Evolutionary conservation across 2,329 filamentous ascomycete genomes (phyloP), one percentile per base, ranked within the genome.

Genomic region (Rhynchosporium secalis): DNA sequence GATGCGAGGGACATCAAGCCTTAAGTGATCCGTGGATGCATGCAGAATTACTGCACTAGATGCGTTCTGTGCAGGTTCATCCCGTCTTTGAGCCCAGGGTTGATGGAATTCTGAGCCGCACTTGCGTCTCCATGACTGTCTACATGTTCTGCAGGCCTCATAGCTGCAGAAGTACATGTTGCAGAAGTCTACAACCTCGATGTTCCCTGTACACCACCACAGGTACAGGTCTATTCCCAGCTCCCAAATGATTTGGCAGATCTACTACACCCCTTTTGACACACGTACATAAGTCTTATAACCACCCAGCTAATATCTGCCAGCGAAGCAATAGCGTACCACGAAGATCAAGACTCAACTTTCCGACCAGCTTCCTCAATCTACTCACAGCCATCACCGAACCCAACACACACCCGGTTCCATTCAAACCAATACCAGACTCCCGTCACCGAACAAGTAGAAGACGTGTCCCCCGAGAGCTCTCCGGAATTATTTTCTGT

Each of bases 311-410:
- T 70, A 66, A 71, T 65, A 55, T 45, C 48, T 6, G 41, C 36
- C 56, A 68, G 66, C 56, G 64, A 69, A 48, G 33, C 65, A 64
- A 61, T 61, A 48, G 62, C 62, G 61, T 64, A 65, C n/a, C 52
- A 51, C 45, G 28, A 51, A 49, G 62, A 65, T 52, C 60, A 56
- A 59, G 64, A 68, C 62, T 74, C 76, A 40, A 72, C 71, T 58
- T 76, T 75, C 65, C 80, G 81, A 46, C 80, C 82, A n/a, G 68
- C 78, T 6, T 88, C 86, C 38, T 88, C 87, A 15, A 68, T 86
- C 52, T 88, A 89, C 72, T 85, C 86, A 51, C 80, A 83, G 72
- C 80, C 78, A 49, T 84, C 79, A 64, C 79, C 80, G 13, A 66
- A 61, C 55, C 56, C 68, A 51, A 61, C 64, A 8, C 55, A 63